These are phyloP conservation scores for Acacia crassicarpa DNA, from an alignment of 306 rosid species.

Conservation along the genomic window DNA sequence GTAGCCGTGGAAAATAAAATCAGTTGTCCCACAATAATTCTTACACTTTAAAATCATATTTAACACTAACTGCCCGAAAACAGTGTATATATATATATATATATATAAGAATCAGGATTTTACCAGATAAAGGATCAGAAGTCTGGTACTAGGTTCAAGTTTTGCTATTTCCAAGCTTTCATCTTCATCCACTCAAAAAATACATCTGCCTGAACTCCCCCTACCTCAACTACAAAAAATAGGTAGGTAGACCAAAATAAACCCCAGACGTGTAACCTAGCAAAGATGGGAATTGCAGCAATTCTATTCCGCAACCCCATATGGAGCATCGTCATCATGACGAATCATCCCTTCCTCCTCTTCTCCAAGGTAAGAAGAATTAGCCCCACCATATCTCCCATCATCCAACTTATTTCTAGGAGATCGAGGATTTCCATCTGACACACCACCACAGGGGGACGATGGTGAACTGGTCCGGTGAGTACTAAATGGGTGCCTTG, in stretches of 20 bases:
- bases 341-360: slow-evolving; percentile 85
- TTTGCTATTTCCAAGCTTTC: slow-evolving; percentile 27
- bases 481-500: background rate
- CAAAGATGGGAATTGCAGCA: background rate
- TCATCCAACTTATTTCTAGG: background rate
- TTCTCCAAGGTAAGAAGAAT: slow-evolving; percentile 35
- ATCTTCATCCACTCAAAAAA: slow-evolving; percentile 39
- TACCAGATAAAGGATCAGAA: slow-evolving; percentile 15
- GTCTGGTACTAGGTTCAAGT: slow-evolving; percentile 16
- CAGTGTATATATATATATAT: background rate
- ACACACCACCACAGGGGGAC: slow-evolving; percentile 23
- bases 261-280: slow-evolving; percentile 3
- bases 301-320: slow-evolving; percentile 23
- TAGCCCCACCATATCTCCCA: slow-evolving; percentile 22
- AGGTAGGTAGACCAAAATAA: slow-evolving; percentile 25
- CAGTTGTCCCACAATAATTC: background rate
- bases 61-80: background rate
- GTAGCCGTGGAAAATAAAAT: background rate
- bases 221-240: slow-evolving; percentile 17
- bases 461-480: slow-evolving; percentile 15
- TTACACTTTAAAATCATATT: background rate
- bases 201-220: slow-evolving; percentile 36
- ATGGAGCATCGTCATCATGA: slow-evolving; percentile 37
- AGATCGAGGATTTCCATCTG: slow-evolving; percentile 32
- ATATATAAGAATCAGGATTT: background rate